A percentile compares a stretch with the other conserved stretches of the same genome.
phyloP scores from a whole-genome alignment of 2,329 filamentous ascomycete species.

The Ophidiomyces ophidiicola region DNA sequence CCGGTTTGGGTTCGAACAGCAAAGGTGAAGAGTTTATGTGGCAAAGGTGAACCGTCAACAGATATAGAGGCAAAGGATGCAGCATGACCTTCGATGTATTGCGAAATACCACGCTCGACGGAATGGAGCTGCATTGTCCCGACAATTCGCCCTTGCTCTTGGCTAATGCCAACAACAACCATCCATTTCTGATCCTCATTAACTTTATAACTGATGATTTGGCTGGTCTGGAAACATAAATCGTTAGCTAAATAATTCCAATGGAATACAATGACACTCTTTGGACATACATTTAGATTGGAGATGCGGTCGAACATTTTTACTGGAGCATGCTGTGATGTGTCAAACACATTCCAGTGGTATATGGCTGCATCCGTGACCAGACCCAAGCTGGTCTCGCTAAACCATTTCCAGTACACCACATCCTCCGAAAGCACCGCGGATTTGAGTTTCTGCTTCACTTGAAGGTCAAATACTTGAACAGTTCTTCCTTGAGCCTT shows the following conservation, averaged over 20 bases:
- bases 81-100: slow-evolving; percentile 94
- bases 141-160: slow-evolving; percentile 82
- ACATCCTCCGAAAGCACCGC: slow-evolving; percentile 95
- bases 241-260: not conserved
- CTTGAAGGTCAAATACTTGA: slow-evolving; percentile 90
- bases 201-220: slow-evolving; percentile 99
- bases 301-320: slow-evolving; percentile 93
- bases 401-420: slow-evolving; percentile 99
- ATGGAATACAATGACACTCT: not conserved
- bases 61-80: slow-evolving; percentile 84
- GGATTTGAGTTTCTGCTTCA: slow-evolving; percentile 93
- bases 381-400: slow-evolving; percentile 71
- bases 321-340: slow-evolving; percentile 61
- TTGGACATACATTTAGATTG: slow-evolving; percentile 63
- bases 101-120: slow-evolving; percentile 88
- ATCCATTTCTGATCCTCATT: slow-evolving; percentile 97
- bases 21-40: slow-evolving; percentile 94
- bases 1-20: slow-evolving; percentile 80
- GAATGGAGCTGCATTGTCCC: slow-evolving; percentile 97
- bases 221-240: slow-evolving; percentile 54
- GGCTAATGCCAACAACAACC: slow-evolving; percentile 91
- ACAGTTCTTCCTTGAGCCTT: slow-evolving; percentile 89
- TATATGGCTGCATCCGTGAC: slow-evolving; percentile 86
- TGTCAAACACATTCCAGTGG: slow-evolving; percentile 95
- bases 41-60: slow-evolving; percentile 74